phyloP scores from a whole-genome alignment of 2,329 filamentous ascomycete species.

The Sordariomycetes sp. region DNA sequence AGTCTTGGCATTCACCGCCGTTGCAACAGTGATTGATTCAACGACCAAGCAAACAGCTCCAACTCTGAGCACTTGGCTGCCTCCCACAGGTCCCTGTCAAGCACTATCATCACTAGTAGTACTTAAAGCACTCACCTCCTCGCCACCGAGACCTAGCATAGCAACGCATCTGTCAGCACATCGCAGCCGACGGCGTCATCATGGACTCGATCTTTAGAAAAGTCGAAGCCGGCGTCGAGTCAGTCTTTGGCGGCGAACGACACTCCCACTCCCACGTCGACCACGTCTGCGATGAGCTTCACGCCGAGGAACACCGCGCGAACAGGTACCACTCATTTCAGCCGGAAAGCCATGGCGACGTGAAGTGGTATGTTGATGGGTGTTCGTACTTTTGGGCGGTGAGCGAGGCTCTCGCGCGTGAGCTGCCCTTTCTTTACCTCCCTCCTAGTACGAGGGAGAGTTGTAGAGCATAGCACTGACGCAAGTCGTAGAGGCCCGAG shows the following conservation, averaged over 20 bases:
- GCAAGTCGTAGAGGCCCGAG: slow-evolving; percentile 50
- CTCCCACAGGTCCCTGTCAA: too few species aligned
- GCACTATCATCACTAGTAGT: too few species aligned
- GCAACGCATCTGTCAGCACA: too few species aligned
- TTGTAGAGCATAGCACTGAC: too few species aligned
- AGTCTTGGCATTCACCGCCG: too few species aligned
- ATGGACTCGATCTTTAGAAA: slow-evolving; percentile 30
- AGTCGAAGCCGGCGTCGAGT: slow-evolving; percentile 31
- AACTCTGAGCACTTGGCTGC: too few species aligned
- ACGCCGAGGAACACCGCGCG: slow-evolving; percentile 29
- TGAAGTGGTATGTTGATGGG: slow-evolving; percentile 84
- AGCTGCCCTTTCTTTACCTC: slow-evolving; percentile 6
- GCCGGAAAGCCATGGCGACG: slow-evolving; percentile 60
- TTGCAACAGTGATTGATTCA: too few species aligned
- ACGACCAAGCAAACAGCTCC: too few species aligned
- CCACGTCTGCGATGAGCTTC: slow-evolving; percentile 28
- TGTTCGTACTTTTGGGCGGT: slow-evolving; percentile 83
- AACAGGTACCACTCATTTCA: slow-evolving; percentile 63
- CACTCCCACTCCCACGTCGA: slow-evolving; percentile 35
- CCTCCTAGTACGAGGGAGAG: neutral
- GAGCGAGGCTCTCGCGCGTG: slow-evolving; percentile 63
- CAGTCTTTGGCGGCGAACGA: slow-evolving; percentile 26
- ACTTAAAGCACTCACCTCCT: too few species aligned
- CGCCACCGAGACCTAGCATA: too few species aligned
- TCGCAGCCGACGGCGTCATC: too few species aligned